Conservation (phyloP, 139 green algal species). For the Eudorina sp. region DNA sequence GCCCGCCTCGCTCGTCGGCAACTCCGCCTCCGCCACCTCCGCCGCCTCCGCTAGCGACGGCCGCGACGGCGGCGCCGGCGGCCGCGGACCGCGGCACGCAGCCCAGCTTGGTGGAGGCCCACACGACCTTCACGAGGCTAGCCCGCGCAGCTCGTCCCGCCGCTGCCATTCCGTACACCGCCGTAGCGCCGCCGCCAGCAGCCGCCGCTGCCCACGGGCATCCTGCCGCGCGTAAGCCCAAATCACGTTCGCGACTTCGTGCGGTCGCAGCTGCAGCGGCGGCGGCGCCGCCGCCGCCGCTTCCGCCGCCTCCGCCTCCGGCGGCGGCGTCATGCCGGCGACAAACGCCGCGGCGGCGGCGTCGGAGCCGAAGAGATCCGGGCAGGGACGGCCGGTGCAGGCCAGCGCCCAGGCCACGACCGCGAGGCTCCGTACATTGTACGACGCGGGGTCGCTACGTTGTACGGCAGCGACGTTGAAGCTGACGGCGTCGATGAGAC, state of each 20-base stretch:
- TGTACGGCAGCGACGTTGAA: not conserved
- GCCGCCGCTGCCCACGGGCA: not conserved
- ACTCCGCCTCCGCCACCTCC: not conserved
- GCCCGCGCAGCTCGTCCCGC: not conserved
- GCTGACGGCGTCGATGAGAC: not conserved
- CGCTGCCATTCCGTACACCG: not conserved
- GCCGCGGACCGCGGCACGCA: not conserved
- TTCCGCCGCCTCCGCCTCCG: not conserved
- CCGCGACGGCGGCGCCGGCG: not conserved
- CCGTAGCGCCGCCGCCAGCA: not conserved
- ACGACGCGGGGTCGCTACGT: not conserved
- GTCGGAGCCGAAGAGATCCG: not conserved
- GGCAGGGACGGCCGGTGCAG: not conserved
- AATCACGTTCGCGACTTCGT: slow-evolving; percentile 18
- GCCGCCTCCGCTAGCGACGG: not conserved
- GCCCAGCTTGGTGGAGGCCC: not conserved
- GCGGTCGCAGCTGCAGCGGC: slow-evolving; percentile 14
- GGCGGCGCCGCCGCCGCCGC: not conserved
- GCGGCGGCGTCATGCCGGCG: not conserved
- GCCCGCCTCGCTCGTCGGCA: not conserved
- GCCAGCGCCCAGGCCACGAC: slow-evolving; percentile 10
- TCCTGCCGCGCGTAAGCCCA: slow-evolving; percentile 37
- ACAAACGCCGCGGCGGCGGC: not conserved
- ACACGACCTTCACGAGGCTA: slow-evolving; percentile 27
- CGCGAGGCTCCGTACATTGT: slow-evolving; percentile 11